Base-by-base conservation (phyloP, 495 filamentous ascomycete genomes). In the Tuber brumale region DNA sequence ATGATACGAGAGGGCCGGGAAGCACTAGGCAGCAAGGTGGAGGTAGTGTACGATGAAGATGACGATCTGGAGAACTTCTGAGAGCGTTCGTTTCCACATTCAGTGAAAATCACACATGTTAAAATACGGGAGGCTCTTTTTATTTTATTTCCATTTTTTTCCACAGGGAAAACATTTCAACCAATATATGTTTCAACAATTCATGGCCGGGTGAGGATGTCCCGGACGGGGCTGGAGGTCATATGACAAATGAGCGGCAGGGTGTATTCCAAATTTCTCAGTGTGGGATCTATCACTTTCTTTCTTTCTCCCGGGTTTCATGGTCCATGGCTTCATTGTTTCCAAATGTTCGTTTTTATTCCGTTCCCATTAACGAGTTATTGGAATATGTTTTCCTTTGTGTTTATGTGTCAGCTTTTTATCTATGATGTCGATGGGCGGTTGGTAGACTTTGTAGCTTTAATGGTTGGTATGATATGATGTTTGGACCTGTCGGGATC, bases 1-100 rank as follows among this genome's bases (percentile, higher is more conserved):
- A 93, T 99, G 92, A 97, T 99, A 69, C 84, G 90, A 12, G 91
- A 97, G 83, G 95, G 94, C 0, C 92, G 91, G 82, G 92, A 95
- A 81, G 95, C 95, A 19, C 92, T 93, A 45, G 94, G 86, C 72
- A 86, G 94, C 27, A 91, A 93, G 81, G 88, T 98, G 70, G 89
- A 91, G 75, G 88, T 90, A 69, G 85, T 86, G 21, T 86, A 88
- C 84, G 87, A 88, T 51, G 84, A 82, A 39, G 84, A 84, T 72
- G 86, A 86, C 35, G 75, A 84, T 72, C 72, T 81, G 39, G 81
- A 80, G 57, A 75, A 70, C 37, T 80, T 82, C 43, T 82, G 31
- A 69, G 66, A 46, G 57, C 27, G 31, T 66, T 18, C 57, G 31
- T 19, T 35, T 66, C 31, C 18, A 31, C 57, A 66, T 66, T 66